Evolutionary conservation across 2,329 filamentous ascomycete genomes (phyloP), one percentile per base, ranked within the genome.

Genomic region (Cladosporium sphaerospermum): DNA sequence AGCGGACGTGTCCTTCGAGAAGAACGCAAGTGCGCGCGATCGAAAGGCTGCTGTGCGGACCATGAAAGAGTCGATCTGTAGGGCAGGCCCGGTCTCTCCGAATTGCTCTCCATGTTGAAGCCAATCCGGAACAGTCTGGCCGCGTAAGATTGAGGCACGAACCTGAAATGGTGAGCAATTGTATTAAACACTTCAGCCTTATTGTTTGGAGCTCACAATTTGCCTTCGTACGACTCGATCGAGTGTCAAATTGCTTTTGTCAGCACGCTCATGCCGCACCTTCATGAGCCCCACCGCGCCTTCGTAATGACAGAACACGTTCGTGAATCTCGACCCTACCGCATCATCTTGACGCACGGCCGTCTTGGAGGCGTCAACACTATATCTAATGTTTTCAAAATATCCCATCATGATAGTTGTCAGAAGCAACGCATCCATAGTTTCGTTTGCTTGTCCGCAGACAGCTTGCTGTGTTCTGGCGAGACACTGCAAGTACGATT

Each of bases 331-430:
- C 9, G 50, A 39, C n/a, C 44, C 50, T n/a, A 47, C 36, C 18
- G 43, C 50, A 7, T 34, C 37, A 10, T 7, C 34, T 14, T 46
- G 14, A 8, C 16, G 31, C 32, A 7, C 19, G 37, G 14, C 10
- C 2, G 14, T 32, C 19, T 46, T 39, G 6, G 28, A 23, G 3
- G 16, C 31, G 31, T 52, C 18, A 13, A 57, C 59, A 6, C 9
- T 51, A 18, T 43, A 51, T 28, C 48, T 42, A 18, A 51, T 39
- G 9, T 51, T 51, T 43, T 62, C 59, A 18, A 63, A 64, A 16
- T 41, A 57, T 9, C 37, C 54, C 54, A 64, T 55, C 14, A 64
- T 41, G 57, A 62, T 55, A n/a, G 55, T 62, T 2, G 62, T 55
- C 9, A 62, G 54, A 7, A 64, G 53, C 9, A 63, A 45, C 11